Percentiles rank a stretch among this genome's conserved stretches.
These are phyloP conservation scores for Hippophae gyantsensis DNA, from an alignment of 306 rosid genomes.

Conservation along the genomic window DNA sequence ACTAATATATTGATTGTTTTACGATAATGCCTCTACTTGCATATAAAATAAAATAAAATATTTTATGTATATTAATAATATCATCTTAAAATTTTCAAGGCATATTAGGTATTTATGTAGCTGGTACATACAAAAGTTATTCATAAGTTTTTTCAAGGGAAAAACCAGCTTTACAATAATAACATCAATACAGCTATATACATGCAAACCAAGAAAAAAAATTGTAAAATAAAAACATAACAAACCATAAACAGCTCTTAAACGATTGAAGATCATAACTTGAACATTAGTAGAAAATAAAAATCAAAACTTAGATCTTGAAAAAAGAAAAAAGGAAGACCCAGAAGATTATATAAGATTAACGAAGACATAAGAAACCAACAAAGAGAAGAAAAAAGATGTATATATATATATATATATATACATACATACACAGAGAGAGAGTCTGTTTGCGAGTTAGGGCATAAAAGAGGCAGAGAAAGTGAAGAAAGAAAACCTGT, in stretches of 20 bases:
- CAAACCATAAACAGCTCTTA: conserved; percentile 1
- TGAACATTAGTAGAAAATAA: neutral
- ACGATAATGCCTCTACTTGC: too few relatives aligned
- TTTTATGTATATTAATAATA: too few relatives aligned
- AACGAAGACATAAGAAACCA: neutral
- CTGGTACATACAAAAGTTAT: too few relatives aligned
- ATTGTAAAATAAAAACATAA: neutral
- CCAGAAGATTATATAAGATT: neutral
- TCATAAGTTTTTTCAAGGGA: too few relatives aligned
- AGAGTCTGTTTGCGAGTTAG: neutral
- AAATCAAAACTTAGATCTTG: too few relatives aligned
- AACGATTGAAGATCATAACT: conserved; percentile 1
- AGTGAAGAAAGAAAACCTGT: conserved; percentile 48
- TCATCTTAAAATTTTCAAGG: too few relatives aligned
- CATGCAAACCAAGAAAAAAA: too few relatives aligned
- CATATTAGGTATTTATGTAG: too few relatives aligned
- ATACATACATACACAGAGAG: neutral
- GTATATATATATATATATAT: neutral
- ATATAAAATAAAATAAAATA: too few relatives aligned
- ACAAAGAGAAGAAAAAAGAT: neutral
- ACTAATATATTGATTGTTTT: too few relatives aligned
- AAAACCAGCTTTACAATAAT: too few relatives aligned
- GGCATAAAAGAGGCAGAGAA: neutral
- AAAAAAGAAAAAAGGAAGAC: neutral
- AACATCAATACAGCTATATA: too few relatives aligned